phyloP scores from a whole-genome alignment of 148 eudicot genomes.

The Chenopodium album region DNA sequence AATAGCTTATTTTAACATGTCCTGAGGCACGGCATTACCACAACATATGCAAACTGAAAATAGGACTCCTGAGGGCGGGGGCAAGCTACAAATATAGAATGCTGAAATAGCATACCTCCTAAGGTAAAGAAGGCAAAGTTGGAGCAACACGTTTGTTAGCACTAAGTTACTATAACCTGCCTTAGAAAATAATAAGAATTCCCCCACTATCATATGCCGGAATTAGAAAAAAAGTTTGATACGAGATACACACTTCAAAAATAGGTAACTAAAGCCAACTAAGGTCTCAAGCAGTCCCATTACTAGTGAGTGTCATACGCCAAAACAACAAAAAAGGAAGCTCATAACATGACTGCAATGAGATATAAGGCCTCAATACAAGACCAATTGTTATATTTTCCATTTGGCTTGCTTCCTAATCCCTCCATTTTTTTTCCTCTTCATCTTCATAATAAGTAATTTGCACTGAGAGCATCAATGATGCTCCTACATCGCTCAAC shows the following conservation, averaged over 20 bases:
- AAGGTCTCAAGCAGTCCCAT: not conserved
- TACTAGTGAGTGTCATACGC: not conserved
- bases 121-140: no score
- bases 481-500: not conserved
- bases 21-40: not conserved
- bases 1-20: not conserved
- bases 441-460: not conserved
- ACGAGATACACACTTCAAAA: not conserved
- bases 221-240: not conserved
- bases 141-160: no score
- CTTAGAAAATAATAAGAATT: not conserved
- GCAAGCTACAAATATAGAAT: not conserved
- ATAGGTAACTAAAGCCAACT: not conserved
- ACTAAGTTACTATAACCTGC: not conserved
- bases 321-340: not conserved
- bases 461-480: not conserved
- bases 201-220: not conserved
- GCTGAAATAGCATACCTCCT: not conserved
- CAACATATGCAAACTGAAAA: not conserved
- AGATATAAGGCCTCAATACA: not conserved
- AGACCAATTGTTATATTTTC: not conserved
- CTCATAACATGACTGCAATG: not conserved
- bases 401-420: not conserved
- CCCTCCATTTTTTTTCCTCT: not conserved
- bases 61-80: not conserved